Percentiles rank a stretch among this genome's conserved stretches.
Evolutionary conservation across 2,329 filamentous ascomycete genomes (phyloP).

Genomic region (Aureobasidium mangrovei): DNA sequence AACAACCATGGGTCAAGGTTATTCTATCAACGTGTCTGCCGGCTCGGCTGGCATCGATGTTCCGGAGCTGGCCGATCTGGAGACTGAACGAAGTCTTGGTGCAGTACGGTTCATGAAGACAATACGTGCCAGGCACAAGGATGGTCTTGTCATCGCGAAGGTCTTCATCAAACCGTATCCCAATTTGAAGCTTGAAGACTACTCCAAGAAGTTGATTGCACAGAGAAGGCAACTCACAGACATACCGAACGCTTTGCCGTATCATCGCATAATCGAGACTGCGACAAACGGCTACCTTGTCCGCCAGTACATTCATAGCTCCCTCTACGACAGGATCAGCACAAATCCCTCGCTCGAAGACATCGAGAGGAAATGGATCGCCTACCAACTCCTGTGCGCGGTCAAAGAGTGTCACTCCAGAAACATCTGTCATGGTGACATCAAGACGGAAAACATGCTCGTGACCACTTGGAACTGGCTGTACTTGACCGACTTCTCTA

Average conservation of each 20-base stretch:
- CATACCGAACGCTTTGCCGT: slow-evolving; percentile 83
- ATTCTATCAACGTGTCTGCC: slow-evolving; percentile 85
- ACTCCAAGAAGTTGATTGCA: slow-evolving; percentile 10
- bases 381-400: slow-evolving; percentile 88
- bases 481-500: slow-evolving; percentile 94
- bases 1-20: slow-evolving; percentile 83
- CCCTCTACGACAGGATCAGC: slow-evolving; percentile 91
- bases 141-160: slow-evolving; percentile 89
- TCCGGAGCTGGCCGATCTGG: slow-evolving; percentile 79
- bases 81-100: slow-evolving; percentile 86
- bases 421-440: slow-evolving; percentile 92
- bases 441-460: slow-evolving; percentile 94
- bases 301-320: slow-evolving; percentile 91
- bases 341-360: slow-evolving; percentile 94
- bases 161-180: slow-evolving; percentile 83
- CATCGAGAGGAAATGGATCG: slow-evolving; percentile 98
- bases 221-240: slow-evolving; percentile 72
- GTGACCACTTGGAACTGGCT: slow-evolving; percentile 99
- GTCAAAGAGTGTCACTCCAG: slow-evolving; percentile 83
- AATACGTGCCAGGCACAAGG: slow-evolving; percentile 78
- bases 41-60: slow-evolving; percentile 91
- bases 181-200: slow-evolving; percentile 21
- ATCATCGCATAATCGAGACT: slow-evolving; percentile 86
- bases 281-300: slow-evolving; percentile 86
- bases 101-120: slow-evolving; percentile 95